Base-by-base conservation (phyloP, 2,329 filamentous ascomycete species). In the Penicillium sclerotiorum region DNA sequence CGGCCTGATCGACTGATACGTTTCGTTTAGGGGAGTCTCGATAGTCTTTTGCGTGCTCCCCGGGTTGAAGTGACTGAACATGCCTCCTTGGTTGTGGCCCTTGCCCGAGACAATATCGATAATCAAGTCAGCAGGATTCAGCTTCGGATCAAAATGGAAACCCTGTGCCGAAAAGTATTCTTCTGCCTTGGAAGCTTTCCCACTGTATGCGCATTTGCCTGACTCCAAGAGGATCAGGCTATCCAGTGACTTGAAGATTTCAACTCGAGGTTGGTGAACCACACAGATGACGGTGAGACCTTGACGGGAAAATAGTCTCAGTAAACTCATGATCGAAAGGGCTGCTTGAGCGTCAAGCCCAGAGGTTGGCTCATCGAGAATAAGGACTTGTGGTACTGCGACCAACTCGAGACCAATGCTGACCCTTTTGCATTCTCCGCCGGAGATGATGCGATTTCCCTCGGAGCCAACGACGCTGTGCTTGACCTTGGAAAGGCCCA, bases 381-480 rank as follows among this genome's bases (percentile, higher is more conserved):
- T 78, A 45, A 81, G 74, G 12, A 75, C 78, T 76, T 80, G 80
- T 0, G 81, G 81, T 0, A 78, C 78, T 0, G 81, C 80, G 2
- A 78, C 80, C 11, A 85, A 65, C 57, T 83, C 81, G 68, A 84
- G 79, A 0, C 79, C 82, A 49, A 84, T 84, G 50, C 78, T 83
- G 2, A 83, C 80, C 9, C 73, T 63, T 61, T 84, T 84, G 4
- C 80, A 68, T 62, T 84, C 80, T 1, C 81, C 82, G 23, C 81
- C 81, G 28, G 78, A 81, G n/a, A 84, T 78, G 12, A 80, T 72
- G 20, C 23, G 6, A 5, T 32, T 38, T 0, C 78, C 78, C 51
- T 76, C 79, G 2, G 81, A 81, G 0, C 35, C 35, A 18, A 84
- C 81, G 0, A 77, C 5, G 4, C 18, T 8, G 21, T 39, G 13